phyloP scores from a whole-genome alignment of 306 rosid species.

The Vicia faba region DNA sequence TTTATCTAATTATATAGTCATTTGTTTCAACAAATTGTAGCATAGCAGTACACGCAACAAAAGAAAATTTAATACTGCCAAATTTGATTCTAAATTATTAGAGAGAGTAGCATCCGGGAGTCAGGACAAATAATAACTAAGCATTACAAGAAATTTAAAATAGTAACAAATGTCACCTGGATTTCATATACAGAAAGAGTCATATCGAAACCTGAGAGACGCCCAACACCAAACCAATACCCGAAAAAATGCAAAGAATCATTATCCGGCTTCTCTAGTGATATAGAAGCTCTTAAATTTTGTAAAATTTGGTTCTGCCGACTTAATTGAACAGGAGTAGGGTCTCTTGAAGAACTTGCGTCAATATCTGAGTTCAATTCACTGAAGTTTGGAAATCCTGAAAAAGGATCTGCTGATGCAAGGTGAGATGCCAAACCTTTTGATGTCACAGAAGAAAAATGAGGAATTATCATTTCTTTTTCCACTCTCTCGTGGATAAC shows the following conservation, averaged over 20 bases:
- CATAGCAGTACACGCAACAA: conserved; percentile 4
- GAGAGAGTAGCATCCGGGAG: background rate
- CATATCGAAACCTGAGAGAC: conserved; percentile 63
- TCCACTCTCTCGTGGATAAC: conserved; percentile 45
- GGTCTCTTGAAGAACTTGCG: conserved; percentile 60
- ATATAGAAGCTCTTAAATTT: conserved; percentile 56
- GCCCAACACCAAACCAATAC: conserved; percentile 70
- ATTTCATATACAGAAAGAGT: conserved; percentile 72
- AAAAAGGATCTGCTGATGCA: conserved; percentile 49
- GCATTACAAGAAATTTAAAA: conserved; percentile 26
- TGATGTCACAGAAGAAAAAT: conserved; percentile 56
- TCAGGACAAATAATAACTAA: conserved; percentile 26
- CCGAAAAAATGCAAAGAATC: conserved; percentile 40
- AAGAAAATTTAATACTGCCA: conserved; percentile 1
- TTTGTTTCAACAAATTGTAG: background rate
- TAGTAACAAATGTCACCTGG: conserved; percentile 51
- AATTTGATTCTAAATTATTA: background rate
- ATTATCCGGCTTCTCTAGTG: conserved; percentile 53
- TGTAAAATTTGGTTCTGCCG: conserved; percentile 60
- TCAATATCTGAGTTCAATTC: conserved; percentile 46
- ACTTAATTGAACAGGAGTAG: conserved; percentile 43
- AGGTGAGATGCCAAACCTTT: conserved; percentile 40
- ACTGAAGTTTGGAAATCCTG: conserved; percentile 43
- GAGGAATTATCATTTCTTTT: conserved; percentile 54
- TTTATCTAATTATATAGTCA: background rate